Evolutionary conservation across 768 basidiomycete species (phyloP), one percentile per base, ranked within the genome.

Genomic region (Suillus americanus): DNA sequence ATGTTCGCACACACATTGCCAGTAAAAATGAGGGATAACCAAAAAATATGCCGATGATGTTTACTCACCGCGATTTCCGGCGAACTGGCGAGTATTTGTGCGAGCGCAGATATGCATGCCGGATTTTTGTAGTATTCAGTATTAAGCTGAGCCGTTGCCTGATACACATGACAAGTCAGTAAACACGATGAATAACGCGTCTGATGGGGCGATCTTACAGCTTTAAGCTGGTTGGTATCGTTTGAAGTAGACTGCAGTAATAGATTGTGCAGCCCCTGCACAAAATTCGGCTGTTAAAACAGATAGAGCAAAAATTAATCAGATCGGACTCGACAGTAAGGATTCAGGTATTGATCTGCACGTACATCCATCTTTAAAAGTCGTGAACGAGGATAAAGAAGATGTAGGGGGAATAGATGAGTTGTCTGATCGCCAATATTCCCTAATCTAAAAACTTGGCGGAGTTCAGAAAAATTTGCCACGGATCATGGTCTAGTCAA

Each of bases 91-190:
- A 95, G 83, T 73, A 98, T 92, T 72, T 87, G 89, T 62, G 92
- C 91, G 41, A 99, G 87, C 45, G 93, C 94, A 55, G 95, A 86
- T 67, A 99, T 96, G 74, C 95, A 97, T 80, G 83, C 80, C 8
- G 96, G 86, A 73, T 89, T 88, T 80, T 93, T 95, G 86, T 96
- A 99, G 80, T 87, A 99, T 61, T 96, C 90, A 70, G 89, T 88
- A 78, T 97, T 97, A 62, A 99, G 84, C 69, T 89, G 87, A 6
- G 92, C 85, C 16, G 97, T 99, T 7, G 97, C 95, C 95, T 98
- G 67, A 23, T 30, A 46, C 66, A 30, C 65, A 62, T 38, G 23
- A 35, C 50, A 59, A 51, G 72, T 23, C 68, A 64, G 66, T 16
- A 45, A 57, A 48, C 61, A 43, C 23, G 43, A 45, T 3, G 41